Evolutionary conservation across 441 rosid genomes (phyloP).

Genomic region (Iberis amara): DNA sequence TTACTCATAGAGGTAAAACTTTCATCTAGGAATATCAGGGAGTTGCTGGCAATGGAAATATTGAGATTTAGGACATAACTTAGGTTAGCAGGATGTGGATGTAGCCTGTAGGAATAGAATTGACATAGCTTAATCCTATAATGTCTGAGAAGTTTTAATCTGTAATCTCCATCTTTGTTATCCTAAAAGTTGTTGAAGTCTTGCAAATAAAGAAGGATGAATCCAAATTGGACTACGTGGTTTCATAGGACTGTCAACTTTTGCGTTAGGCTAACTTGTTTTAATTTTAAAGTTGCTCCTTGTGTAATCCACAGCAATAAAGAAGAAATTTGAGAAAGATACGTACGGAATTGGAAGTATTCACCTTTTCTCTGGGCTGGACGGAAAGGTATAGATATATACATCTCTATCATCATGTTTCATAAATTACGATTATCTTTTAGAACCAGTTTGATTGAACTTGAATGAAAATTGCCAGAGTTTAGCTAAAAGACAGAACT

Average conservation of each 20-base stretch:
- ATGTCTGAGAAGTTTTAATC: background rate
- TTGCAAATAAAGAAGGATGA: slow-evolving; percentile 1
- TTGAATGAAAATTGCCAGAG: slow-evolving; percentile 38
- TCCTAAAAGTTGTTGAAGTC: background rate
- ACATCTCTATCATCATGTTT: slow-evolving; percentile 5
- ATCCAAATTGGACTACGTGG: background rate
- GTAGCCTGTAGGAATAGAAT: background rate
- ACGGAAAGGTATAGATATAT: slow-evolving; percentile 51
- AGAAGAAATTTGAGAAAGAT: slow-evolving; percentile 75
- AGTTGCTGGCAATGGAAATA: too few relatives aligned
- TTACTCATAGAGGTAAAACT: too few relatives aligned
- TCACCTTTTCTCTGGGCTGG: slow-evolving; percentile 56
- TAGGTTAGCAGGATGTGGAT: too few relatives aligned
- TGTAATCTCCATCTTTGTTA: background rate
- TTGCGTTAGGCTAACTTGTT: slow-evolving; percentile 17
- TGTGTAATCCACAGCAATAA: slow-evolving; percentile 49
- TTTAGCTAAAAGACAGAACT: slow-evolving; percentile 71
- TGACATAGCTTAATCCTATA: slow-evolving; percentile 1
- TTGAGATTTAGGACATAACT: too few relatives aligned
- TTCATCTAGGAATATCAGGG: too few relatives aligned
- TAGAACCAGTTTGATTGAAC: background rate
- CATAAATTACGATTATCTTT: slow-evolving; percentile 5
- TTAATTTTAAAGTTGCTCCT: slow-evolving; percentile 11
- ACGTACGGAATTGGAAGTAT: slow-evolving; percentile 66
- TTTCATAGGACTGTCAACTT: slow-evolving; percentile 1